phyloP scores from a whole-genome alignment of 345 rosid genomes.

The Gossypium thurberi region DNA sequence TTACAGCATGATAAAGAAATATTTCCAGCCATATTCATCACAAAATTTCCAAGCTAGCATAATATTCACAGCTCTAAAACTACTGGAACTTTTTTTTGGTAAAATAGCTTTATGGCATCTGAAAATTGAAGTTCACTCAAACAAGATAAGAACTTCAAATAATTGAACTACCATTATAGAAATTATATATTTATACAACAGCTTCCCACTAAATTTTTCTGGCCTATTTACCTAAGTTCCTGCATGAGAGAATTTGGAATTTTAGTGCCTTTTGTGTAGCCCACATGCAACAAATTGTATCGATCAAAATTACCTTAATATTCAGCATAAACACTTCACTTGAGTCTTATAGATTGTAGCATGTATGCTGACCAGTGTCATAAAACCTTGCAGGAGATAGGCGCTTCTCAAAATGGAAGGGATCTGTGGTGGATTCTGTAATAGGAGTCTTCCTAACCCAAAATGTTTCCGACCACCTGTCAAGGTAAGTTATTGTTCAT shows the following conservation, averaged over 20 bases:
- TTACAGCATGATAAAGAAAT: neutral
- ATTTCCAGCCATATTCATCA: neutral
- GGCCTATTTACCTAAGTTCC: neutral
- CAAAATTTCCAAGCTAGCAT: neutral
- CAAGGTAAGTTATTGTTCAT: constrained; percentile 51
- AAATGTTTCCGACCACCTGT: constrained; percentile 92
- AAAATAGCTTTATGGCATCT: neutral
- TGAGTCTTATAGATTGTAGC: constrained; percentile 6
- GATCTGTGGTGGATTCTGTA: constrained; percentile 95
- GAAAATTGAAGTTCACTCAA: constrained; percentile 1
- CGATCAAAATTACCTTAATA: neutral
- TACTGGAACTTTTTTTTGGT: neutral
- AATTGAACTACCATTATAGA: neutral
- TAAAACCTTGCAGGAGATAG: constrained; percentile 66
- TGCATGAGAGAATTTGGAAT: neutral
- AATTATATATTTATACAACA: neutral
- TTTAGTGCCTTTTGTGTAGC: neutral
- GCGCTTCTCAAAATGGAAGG: constrained; percentile 96
- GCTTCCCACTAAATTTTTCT: neutral
- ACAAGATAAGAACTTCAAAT: neutral
- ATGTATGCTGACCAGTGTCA: neutral
- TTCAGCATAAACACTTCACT: neutral
- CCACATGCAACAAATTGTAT: neutral
- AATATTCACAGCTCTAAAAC: neutral
- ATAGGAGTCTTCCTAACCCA: constrained; percentile 96